Evolutionary conservation across 192 early-diverging fungal species (phyloP).

Genomic region (Rhizophagus sp.): DNA sequence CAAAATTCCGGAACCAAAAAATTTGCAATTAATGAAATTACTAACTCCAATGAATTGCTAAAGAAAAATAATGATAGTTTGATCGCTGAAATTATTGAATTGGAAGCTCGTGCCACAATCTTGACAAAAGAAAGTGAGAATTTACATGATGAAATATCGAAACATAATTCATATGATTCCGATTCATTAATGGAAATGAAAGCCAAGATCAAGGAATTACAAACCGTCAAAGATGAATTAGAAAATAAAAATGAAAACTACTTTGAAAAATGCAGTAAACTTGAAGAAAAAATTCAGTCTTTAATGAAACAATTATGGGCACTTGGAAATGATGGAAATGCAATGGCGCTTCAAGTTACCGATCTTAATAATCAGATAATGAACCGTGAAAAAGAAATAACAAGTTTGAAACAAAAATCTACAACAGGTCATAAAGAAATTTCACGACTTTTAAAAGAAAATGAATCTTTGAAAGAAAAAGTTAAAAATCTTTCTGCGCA

Average conservation of each 20-base stretch:
- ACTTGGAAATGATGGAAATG: neutral
- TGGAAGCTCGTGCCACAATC: neutral
- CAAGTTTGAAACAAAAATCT: slow-evolving; percentile 2
- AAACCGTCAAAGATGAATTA: slow-evolving; percentile 15
- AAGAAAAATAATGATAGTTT: neutral
- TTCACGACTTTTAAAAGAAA: neutral
- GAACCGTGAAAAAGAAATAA: neutral
- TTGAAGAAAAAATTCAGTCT: slow-evolving; percentile 16
- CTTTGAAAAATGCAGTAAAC: neutral
- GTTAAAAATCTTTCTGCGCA: neutral
- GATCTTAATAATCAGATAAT: slow-evolving; percentile 10
- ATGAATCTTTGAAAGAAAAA: neutral
- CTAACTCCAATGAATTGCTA: too few species aligned
- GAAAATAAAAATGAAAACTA: neutral
- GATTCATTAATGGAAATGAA: slow-evolving; percentile 9
- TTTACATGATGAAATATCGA: neutral
- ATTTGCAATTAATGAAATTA: too few species aligned
- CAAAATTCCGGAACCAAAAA: too few species aligned
- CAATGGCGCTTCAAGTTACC: neutral
- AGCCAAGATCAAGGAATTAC: neutral
- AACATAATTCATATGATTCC: neutral
- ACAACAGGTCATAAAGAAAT: neutral
- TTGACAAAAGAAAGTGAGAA: neutral
- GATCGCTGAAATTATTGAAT: neutral
- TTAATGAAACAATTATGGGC: slow-evolving; percentile 6